phyloP scores from a whole-genome alignment of 108 stramenopile species.

The Fistulifera solaris region DNA sequence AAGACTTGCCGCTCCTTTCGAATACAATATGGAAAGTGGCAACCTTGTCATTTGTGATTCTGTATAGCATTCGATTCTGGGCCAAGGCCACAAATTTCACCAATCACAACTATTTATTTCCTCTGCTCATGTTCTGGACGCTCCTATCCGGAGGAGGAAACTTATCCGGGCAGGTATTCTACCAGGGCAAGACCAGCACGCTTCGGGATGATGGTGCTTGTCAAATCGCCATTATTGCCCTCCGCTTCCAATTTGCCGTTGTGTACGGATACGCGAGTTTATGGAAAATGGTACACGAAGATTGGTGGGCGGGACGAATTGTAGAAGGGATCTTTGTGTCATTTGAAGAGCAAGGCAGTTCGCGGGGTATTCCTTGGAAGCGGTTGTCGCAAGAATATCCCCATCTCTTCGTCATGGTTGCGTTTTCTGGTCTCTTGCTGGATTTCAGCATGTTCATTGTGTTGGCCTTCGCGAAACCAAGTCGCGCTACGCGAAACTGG shows the following conservation, averaged over 20 bases:
- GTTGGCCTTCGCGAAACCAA: background rate
- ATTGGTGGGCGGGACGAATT: slow-evolving; percentile 1
- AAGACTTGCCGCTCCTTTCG: no score
- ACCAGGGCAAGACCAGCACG: no score
- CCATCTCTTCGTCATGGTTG: background rate
- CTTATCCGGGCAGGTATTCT: no score
- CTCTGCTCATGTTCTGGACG: no score
- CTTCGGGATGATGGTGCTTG: no score
- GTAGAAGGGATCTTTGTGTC: background rate
- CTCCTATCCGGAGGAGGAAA: no score
- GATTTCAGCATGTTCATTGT: slow-evolving; percentile 1
- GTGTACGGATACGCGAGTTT: background rate
- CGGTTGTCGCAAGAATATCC: background rate
- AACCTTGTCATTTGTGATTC: no score
- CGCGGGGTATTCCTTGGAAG: background rate
- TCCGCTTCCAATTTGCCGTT: background rate
- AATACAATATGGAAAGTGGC: no score
- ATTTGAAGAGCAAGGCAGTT: background rate
- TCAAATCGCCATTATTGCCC: background rate
- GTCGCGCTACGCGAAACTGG: background rate
- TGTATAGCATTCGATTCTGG: no score
- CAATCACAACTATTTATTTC: no score
- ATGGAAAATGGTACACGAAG: background rate
- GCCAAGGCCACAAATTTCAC: no score
- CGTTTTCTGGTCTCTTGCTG: background rate